Base-by-base conservation (phyloP, 2,329 filamentous ascomycete species). In the Phaeophleospora eucalypticola region DNA sequence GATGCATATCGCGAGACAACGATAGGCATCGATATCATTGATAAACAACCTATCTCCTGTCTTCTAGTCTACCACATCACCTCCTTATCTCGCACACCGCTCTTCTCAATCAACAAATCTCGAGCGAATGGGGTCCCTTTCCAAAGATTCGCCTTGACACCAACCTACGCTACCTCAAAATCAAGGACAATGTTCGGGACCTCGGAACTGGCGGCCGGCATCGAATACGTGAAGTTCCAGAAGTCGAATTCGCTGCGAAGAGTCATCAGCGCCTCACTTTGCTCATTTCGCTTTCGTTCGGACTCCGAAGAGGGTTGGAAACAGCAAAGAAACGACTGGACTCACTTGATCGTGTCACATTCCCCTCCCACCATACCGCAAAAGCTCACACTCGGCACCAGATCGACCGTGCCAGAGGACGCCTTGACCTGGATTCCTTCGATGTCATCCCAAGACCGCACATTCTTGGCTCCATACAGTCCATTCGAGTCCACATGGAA, bases 191-290 rank as follows among this genome's bases (percentile, higher is more conserved):
- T 44, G 29, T 49, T 49, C 15, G 53, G 50, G 17, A 48, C 14
- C 18, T 41, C 36, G 18, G 41, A 44, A 36, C 51, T 50, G 8
- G 27, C 46, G 7, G 41, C n/a, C 16, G 53, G 41, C 51, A 56
- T 53, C 16, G 43, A 21, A 40, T 53, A 56, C 2, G 53, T 49
- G 36, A 56, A 47, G 33, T 53, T 56, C 50, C 50, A 49, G 6
- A 53, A 19, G 20, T 56, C 53, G 15, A 53, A 56, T 34, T 49
- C 50, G 45, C 53, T 53, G 27, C 12, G 10, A 10, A 41, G 10
- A 41, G 10, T 24, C 38, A 41, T 9, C 8, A 21, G 15, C 15
- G 15, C 17, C 12, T 19, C 16, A 19, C 6, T n/a, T 35, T n/a
- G n/a, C n/a, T n/a, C 24, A 29, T 29, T 29, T 41, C 21, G 27